Percentiles rank a stretch among this genome's conserved stretches.
Conservation (phyloP, 176 grass and related monocot species). For the Avena sativa region DNA sequence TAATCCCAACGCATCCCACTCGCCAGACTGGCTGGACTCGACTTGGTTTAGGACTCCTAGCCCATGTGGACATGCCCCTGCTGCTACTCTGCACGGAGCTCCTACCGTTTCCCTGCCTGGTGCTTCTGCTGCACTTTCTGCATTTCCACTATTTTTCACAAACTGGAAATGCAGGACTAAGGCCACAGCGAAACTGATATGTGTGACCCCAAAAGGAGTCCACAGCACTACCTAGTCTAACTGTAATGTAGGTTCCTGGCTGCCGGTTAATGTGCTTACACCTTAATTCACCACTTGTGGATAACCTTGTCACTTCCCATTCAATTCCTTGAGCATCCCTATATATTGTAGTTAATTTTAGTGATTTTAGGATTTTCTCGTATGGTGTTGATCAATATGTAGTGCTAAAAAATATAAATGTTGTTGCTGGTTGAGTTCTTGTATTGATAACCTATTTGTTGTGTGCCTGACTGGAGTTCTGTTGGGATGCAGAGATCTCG, state of each 20-base stretch:
- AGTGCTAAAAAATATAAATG: conserved; percentile 2
- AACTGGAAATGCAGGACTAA: background rate
- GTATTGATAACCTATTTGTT: conserved; percentile 21
- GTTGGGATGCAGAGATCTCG: conserved; percentile 63
- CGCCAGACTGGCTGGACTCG: background rate
- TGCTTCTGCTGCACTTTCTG: background rate
- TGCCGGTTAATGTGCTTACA: background rate
- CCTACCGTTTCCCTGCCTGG: background rate
- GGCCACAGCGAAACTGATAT: background rate
- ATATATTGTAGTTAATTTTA: background rate
- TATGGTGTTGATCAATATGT: conserved; percentile 10
- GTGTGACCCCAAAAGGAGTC: background rate
- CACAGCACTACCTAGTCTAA: background rate
- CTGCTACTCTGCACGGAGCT: background rate
- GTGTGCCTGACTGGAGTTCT: conserved; percentile 19
- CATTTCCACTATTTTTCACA: background rate
- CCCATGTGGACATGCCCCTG: background rate
- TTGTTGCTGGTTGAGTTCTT: conserved; percentile 3
- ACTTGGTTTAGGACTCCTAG: background rate
- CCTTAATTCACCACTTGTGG: conserved; percentile 18
- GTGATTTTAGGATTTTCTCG: conserved; percentile 22
- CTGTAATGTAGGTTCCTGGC: conserved; percentile 10
- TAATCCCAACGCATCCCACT: background rate
- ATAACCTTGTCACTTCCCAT: conserved; percentile 18
- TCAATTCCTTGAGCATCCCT: conserved; percentile 25